Percentiles rank a stretch among this genome's conserved stretches.
Evolutionary conservation across 768 basidiomycete genomes (phyloP).

Genomic region (Exidia glandulosa): DNA sequence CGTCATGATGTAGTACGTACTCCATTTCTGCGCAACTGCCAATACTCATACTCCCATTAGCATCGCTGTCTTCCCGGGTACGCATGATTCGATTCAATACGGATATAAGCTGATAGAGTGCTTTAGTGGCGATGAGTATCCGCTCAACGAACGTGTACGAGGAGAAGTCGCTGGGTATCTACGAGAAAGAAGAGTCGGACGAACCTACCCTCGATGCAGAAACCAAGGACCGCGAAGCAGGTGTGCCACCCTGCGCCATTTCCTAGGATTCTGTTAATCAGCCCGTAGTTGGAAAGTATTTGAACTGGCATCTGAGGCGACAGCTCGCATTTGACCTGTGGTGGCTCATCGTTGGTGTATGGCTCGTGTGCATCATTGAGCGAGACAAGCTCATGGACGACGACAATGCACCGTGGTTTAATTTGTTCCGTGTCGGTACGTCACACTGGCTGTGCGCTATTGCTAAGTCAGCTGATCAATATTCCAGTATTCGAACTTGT

Average conservation of each 20-base stretch:
- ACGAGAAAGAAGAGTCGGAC: slow-evolving; percentile 34
- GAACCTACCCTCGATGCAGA: slow-evolving; percentile 36
- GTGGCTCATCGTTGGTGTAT: slow-evolving; percentile 82
- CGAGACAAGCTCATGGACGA: slow-evolving; percentile 45
- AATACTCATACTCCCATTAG: neutral
- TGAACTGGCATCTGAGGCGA: slow-evolving; percentile 69
- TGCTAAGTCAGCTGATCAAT: neutral
- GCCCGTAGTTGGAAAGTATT: slow-evolving; percentile 60
- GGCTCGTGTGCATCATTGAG: slow-evolving; percentile 91
- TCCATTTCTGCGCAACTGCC: no score
- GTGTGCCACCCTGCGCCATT: slow-evolving; percentile 21
- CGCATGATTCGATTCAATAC: no score
- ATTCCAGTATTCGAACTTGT: slow-evolving; percentile 71
- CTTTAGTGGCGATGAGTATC: neutral
- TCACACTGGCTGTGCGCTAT: slow-evolving; percentile 2
- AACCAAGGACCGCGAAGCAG: slow-evolving; percentile 27
- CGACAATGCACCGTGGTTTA: slow-evolving; percentile 54
- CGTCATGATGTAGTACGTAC: neutral
- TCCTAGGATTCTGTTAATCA: neutral
- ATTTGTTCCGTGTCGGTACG: slow-evolving; percentile 69
- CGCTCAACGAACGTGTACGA: slow-evolving; percentile 66
- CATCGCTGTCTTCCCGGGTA: neutral
- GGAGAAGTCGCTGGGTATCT: slow-evolving; percentile 81
- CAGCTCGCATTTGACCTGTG: slow-evolving; percentile 97
- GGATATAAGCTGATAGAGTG: no score